Base-by-base conservation (phyloP, 73 alveolate species). In the Blepharisma stoltei region DNA sequence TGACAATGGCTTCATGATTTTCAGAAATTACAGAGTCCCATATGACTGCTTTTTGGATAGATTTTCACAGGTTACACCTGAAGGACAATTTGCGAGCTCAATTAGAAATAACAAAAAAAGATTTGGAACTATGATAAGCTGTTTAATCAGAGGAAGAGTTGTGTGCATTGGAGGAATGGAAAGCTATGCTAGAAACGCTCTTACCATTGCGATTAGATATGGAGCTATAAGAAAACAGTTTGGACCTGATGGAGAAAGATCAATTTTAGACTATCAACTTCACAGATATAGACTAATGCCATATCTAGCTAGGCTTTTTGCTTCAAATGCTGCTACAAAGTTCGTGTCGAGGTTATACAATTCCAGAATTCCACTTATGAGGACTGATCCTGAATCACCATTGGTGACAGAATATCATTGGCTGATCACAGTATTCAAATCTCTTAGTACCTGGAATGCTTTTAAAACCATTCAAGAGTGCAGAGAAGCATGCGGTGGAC, bases 401-500 rank as follows among this genome's bases (percentile, higher is more conserved):
- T 44, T 46, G 37, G 70, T 44, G 47, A 79, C 84, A 41, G 89
- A 82, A 25, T 49, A 70, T 3, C 94, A 88, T 79, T 90, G 89
- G n/a, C 38, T 88, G 6, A 67, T 88, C n/a, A 75, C 89, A 44
- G 84, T 71, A 20, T 48, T 88, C 23, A 88, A 89, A 67, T 94
- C 94, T n/a, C 82, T 82, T 27, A 75, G 71, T 14, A 86, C 91
- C 32, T 50, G 76, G 71, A 71, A 67, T 14, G 82, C 92, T 20
- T 80, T 89, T 76, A 90, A 85, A 14, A 93, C 92, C 6, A 43
- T 89, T 21, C 86, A 89, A 54, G 53, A 47, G 49, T 54, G 86
- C 65, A 76, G 97, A 76, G 86, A 92, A 70, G 82, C 88, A 45
- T 88, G 94, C 65, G 97, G 97, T 41, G 97, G 94, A 41, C 95